phyloP scores from a whole-genome alignment of 495 filamentous ascomycete species.

The Oidiodendron maius region DNA sequence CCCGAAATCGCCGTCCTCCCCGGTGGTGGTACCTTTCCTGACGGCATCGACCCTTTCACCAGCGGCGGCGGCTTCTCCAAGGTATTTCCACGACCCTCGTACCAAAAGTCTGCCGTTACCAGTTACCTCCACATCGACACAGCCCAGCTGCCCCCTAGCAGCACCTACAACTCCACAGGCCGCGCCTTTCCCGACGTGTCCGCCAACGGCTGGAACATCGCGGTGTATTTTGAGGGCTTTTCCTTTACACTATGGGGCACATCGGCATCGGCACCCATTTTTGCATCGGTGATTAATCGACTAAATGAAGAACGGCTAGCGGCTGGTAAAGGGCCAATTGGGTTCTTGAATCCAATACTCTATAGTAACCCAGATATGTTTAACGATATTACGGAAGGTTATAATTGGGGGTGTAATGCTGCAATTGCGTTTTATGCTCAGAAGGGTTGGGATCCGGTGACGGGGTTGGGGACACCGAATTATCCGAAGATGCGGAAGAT shows the following conservation, averaged over 20 bases:
- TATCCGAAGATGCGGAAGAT: conserved; percentile 41
- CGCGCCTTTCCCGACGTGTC: conserved; percentile 53
- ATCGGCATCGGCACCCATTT: conserved; percentile 31
- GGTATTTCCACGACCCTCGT: conserved; percentile 26
- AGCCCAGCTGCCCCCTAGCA: too few relatives aligned
- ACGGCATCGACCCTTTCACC: too few relatives aligned
- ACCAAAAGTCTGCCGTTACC: conserved; percentile 8
- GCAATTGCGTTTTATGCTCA: conserved; percentile 44
- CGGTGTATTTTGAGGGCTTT: conserved; percentile 36
- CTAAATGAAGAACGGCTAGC: conserved; percentile 40
- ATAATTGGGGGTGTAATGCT: conserved; percentile 42
- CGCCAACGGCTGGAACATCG: conserved; percentile 51
- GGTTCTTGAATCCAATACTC: conserved; percentile 47
- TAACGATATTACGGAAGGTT: conserved; percentile 43
- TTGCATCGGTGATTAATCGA: conserved; percentile 38
- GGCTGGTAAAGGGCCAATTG: conserved; percentile 41
- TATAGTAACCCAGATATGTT: conserved; percentile 42
- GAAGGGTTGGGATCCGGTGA: conserved; percentile 60
- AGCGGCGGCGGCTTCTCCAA: conserved; percentile 45
- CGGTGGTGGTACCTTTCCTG: too few relatives aligned
- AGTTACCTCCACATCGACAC: conserved; percentile 8
- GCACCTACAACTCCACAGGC: conserved; percentile 27
- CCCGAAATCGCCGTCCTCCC: conserved; percentile 12
- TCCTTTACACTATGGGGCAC: conserved; percentile 46
- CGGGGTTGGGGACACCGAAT: conserved; percentile 45